Base-by-base conservation (phyloP, 495 filamentous ascomycete genomes). In the Baudoinia panamericana region DNA sequence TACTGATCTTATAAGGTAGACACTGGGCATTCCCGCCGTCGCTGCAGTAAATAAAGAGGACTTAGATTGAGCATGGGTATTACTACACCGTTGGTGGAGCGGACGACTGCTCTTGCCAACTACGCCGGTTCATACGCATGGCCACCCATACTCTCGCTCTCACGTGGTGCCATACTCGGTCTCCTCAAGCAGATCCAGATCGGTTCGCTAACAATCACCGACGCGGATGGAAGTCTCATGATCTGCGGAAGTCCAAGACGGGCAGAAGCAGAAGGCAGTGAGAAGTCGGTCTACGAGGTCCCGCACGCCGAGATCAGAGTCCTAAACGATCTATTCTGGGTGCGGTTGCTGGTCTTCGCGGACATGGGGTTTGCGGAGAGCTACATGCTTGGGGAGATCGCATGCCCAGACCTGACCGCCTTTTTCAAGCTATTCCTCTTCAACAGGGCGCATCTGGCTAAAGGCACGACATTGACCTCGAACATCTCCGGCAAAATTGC, bases 331-430 rank as follows among this genome's bases (percentile, higher is more conserved):
- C 55, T 66, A 13, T 80, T 82, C 55, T 82, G 75, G 75, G 63
- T 77, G 43, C 68, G 76, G 29, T 52, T 80, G 38, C 56, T 74
- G 36, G 56, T 81, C 20, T 77, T 76, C 48, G 73, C 70, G 18
- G 78, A 82, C 59, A 80, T 81, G 76, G 79, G 79, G 2, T 82
- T 84, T 55, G 71, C 78, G 12, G 75, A 81, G 60, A 67, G 75
- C 23, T 82, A 77, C 55, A 80, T 84, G 73, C 62, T 80, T 4
- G 69, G 69, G 33, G 76, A 84, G 55, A 61, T 81, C 21, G 68
- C 71, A 12, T 80, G 75, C 41, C 56, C 62, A 11, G 66, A 81
- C 51, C 58, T 82, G 45, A 74, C 68, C 2, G 62, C 59, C 23
- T 78, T 82, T 51, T 82, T 83, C 56, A 68, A 74, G 66, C 62